Base-by-base conservation (phyloP, 2,329 filamentous ascomycete species). In the Penicillium sp. region DNA sequence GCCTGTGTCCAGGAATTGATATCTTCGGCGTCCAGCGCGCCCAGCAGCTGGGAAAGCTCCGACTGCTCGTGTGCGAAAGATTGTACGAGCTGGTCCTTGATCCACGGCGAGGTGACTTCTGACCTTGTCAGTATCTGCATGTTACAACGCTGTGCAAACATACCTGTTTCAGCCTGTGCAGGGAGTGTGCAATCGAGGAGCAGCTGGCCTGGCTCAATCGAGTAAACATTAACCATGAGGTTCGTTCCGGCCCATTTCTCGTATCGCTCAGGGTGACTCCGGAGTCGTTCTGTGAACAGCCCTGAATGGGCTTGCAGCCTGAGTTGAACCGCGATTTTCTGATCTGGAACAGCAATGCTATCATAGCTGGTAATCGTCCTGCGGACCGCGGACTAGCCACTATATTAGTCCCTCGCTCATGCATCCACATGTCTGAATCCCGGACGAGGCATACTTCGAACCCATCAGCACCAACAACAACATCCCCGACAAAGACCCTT, bases 401-500 rank as follows among this genome's bases (percentile, higher is more conserved):
- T 11, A n/a, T 5, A 7, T 50, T 4, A 50, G 29, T 50, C 7
- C 8, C 31, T 13, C 5, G 5, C 26, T 5, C 26, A 26, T 26
- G 26, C 26, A 26, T 26, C 26, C 26, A 21, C 21, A 21, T 21
- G 2, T 21, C 21, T 21, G 21, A 21, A 21, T 21, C 2, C 21
- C 2, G n/a, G n/a, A n/a, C 2, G 21, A 21, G 21, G 17, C 48
- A 5, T 50, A 50, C 48, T 31, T 51, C 5, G 29, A 51, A 51
- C 30, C 48, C 48, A 19, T 51, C 48, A 6, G 48, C 48, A 2
- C 48, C 48, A 30, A 51, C 19, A 31, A 51, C 48, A 7, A 51
- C 48, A 51, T 51, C 48, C 7, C 48, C 48, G 8, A 70, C 30
- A 17, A 56, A 77, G 4, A 8, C 30, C 26, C 19, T 44, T 6